Percentiles rank a stretch among this genome's conserved stretches.
phyloP scores from a whole-genome alignment of 176 grass and related monocot genomes.

The Lolium multiflorum region DNA sequence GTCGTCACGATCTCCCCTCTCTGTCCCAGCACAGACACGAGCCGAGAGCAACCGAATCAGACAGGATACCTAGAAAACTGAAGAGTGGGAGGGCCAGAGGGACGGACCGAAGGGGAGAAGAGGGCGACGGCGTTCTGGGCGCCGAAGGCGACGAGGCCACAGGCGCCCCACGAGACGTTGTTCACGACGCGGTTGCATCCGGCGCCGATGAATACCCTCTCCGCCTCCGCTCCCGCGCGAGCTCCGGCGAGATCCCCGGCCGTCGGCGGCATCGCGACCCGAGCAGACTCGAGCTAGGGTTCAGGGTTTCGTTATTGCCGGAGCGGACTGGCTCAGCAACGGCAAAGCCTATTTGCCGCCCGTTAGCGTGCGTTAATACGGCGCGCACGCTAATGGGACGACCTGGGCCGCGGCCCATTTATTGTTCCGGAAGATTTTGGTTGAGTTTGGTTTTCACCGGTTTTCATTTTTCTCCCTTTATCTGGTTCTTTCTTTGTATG shows the following conservation, averaged over 20 bases:
- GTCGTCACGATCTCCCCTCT: constrained; percentile 88
- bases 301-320: constrained; percentile 11
- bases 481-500: too few species aligned
- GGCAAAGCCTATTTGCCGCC: neutral
- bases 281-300: neutral
- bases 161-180: constrained; percentile 87
- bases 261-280: constrained; percentile 44
- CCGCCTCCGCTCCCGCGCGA: constrained; percentile 30
- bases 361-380: too few species aligned
- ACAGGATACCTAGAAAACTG: neutral
- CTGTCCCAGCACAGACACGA: constrained; percentile 38
- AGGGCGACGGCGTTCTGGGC: constrained; percentile 93
- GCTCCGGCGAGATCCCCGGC: constrained; percentile 43
- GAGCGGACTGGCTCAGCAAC: neutral
- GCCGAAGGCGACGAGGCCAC: constrained; percentile 89
- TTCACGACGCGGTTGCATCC: constrained; percentile 97
- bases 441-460: too few species aligned
- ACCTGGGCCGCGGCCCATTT: too few species aligned
- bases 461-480: too few species aligned
- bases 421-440: too few species aligned
- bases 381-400: too few species aligned
- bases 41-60: neutral
- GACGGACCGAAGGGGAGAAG: constrained; percentile 72
- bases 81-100: neutral
- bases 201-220: constrained; percentile 69